Evolutionary conservation across 2,329 filamentous ascomycete species (phyloP), one percentile per base, ranked within the genome.

Genomic region (Claviceps maximensis): DNA sequence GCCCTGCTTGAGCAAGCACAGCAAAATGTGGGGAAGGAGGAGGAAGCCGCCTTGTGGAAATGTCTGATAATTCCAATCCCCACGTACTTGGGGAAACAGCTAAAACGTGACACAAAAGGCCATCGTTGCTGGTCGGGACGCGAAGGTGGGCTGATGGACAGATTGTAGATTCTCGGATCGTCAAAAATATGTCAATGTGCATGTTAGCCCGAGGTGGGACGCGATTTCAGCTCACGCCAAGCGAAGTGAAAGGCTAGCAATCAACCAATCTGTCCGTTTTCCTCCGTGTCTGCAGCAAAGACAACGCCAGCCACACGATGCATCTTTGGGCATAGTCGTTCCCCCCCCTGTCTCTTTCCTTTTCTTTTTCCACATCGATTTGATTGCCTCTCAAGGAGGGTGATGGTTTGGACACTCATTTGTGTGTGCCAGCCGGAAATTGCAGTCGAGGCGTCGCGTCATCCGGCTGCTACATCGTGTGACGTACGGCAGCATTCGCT

Each of bases 201-300:
- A n/a, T 38, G 4, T n/a, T 38, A 38, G 36, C 5, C 36, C 15
- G 36, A 38, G 4, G 41, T 23, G 21, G 47, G 25, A 19, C 33
- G 48, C 44, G 19, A n/a, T 50, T 46, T 48, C 48, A 42, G 33
- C 48, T 53, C 48, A 47, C 48, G 25, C 45, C 45, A 47, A 31
- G 42, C 13, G 2, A 45, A 45, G 42, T 45, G 23, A 8, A 45
- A 45, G 15, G 13, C 12, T 15, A 27, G 17, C 42, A 23, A 44
- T 25, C 21, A 25, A 44, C 41, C 21, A 25, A 25, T 44, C 41
- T 21, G 15, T 44, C 21, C 23, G 41, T 17, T 25, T n/a, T 46
- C n/a, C 50, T 19, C 42, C 38, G 17, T 36, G 45, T 50, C 27
- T 42, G 23, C 42, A 42, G 36, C 15, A 47, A 31, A 42, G 44